phyloP scores from a whole-genome alignment of 345 rosid genomes.

The Sisymbrium irio region DNA sequence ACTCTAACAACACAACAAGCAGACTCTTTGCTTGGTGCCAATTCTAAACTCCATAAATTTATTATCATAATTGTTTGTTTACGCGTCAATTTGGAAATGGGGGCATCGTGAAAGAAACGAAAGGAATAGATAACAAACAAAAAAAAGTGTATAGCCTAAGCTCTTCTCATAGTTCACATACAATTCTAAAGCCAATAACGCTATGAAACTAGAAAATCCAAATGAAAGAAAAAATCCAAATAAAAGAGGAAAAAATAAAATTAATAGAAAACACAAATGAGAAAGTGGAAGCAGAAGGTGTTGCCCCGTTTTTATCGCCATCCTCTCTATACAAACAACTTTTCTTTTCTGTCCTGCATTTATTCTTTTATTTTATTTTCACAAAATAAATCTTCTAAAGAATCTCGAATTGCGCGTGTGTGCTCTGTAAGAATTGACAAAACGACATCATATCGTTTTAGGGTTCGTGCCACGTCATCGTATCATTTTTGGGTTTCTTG shows the following conservation, averaged over 20 bases:
- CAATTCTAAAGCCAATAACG: constrained; percentile 5
- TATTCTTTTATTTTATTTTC: neutral
- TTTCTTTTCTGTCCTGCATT: neutral
- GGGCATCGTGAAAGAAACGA: neutral
- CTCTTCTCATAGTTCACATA: neutral
- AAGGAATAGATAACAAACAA: neutral
- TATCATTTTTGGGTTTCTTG: neutral
- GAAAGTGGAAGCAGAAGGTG: neutral
- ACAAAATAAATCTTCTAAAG: constrained; percentile 6
- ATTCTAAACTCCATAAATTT: too few relatives aligned
- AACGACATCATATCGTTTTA: constrained; percentile 1
- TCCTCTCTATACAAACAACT: constrained; percentile 11
- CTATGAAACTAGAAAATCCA: neutral
- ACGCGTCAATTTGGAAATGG: neutral
- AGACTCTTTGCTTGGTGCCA: too few relatives aligned
- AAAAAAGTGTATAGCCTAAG: constrained; percentile 10
- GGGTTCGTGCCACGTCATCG: neutral
- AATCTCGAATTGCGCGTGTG: neutral
- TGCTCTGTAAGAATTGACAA: neutral
- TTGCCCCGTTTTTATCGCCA: neutral
- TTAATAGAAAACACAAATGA: neutral
- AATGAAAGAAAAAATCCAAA: neutral
- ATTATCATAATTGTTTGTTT: neutral
- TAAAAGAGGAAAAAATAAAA: neutral
- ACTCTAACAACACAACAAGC: too few relatives aligned